A percentile compares a stretch with the other conserved stretches of the same genome.
Conservation (phyloP, 1,284 basidiomycete genomes). For the Mycena citricolor region DNA sequence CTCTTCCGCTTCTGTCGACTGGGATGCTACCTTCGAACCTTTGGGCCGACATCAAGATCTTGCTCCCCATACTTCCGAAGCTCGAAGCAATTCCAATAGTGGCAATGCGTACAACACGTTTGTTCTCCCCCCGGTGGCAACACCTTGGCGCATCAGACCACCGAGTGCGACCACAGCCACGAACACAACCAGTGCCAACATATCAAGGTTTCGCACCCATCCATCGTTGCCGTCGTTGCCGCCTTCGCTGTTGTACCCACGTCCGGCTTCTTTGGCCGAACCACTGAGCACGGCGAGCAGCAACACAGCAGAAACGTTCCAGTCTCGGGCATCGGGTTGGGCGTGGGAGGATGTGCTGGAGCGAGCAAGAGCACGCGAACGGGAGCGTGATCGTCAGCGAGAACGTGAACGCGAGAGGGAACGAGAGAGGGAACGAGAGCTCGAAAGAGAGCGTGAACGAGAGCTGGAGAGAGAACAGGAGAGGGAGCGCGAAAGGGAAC, state of each 20-base stretch:
- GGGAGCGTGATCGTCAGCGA: not conserved
- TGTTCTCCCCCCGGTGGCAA: conserved; percentile 14
- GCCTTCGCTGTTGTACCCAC: conserved; percentile 15
- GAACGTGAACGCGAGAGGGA: conserved; percentile 8
- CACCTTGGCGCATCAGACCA: not conserved
- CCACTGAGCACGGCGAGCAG: conserved; percentile 18
- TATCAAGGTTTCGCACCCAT: conserved; percentile 7
- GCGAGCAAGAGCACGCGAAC: conserved; percentile 8
- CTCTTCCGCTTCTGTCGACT: too few species aligned
- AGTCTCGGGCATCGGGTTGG: too few species aligned
- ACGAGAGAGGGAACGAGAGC: conserved; percentile 8
- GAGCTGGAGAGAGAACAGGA: not conserved
- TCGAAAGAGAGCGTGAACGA: conserved; percentile 5
- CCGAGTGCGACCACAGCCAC: conserved; percentile 2
- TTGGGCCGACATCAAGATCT: too few species aligned
- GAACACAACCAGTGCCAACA: conserved; percentile 10
- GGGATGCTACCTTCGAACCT: too few species aligned
- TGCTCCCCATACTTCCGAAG: too few species aligned
- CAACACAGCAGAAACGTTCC: conserved; percentile 7
- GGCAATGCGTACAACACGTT: too few species aligned
- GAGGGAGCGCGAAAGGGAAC: too few species aligned
- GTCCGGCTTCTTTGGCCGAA: conserved; percentile 16
- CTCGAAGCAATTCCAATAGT: too few species aligned
- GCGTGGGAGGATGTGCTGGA: conserved; percentile 21
- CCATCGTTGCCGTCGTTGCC: not conserved